phyloP scores from a whole-genome alignment of 768 basidiomycete genomes.

The Rhodosporidiobolus odoratus region DNA sequence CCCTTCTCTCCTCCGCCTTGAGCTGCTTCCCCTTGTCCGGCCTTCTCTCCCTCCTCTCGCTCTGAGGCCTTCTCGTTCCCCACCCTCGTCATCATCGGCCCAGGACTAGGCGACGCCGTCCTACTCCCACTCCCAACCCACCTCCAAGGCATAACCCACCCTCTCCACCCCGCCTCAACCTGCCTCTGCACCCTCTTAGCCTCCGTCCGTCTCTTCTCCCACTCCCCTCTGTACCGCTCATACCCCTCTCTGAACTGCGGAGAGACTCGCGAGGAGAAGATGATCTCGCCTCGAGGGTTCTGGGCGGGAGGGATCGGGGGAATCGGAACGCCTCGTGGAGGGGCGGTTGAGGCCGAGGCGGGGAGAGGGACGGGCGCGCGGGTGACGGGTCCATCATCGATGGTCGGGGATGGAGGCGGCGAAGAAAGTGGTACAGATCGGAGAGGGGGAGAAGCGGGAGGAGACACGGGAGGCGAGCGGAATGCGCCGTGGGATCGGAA shows the following conservation, averaged over 20 bases:
- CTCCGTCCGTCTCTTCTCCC: constrained; percentile 57
- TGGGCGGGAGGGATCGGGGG: constrained; percentile 78
- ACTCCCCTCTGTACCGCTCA: constrained; percentile 80
- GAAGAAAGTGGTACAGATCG: constrained; percentile 47
- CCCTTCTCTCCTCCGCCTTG: too few species aligned
- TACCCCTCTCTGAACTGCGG: constrained; percentile 78
- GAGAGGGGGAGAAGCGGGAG: constrained; percentile 60
- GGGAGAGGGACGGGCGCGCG: constrained; percentile 47
- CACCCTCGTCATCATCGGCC: too few species aligned
- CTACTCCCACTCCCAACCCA: neutral
- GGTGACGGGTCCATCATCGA: constrained; percentile 48
- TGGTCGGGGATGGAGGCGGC: constrained; percentile 25
- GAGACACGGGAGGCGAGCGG: constrained; percentile 48
- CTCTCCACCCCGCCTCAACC: neutral
- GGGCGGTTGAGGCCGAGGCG: constrained; percentile 18
- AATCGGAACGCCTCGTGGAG: constrained; percentile 48
- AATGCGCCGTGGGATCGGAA: constrained; percentile 6
- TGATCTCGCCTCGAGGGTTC: constrained; percentile 92
- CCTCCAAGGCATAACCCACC: neutral
- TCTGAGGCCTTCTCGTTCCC: neutral
- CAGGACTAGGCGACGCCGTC: neutral
- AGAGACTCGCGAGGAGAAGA: constrained; percentile 85
- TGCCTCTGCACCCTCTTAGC: neutral
- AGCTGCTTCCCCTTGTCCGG: too few species aligned
- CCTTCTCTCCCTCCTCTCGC: neutral